Percentiles rank a stretch among this genome's conserved stretches.
These are phyloP conservation scores for Ceratocystis alfenasii DNA, from an alignment of 2,329 filamentous ascomycete species.

Conservation along the genomic window DNA sequence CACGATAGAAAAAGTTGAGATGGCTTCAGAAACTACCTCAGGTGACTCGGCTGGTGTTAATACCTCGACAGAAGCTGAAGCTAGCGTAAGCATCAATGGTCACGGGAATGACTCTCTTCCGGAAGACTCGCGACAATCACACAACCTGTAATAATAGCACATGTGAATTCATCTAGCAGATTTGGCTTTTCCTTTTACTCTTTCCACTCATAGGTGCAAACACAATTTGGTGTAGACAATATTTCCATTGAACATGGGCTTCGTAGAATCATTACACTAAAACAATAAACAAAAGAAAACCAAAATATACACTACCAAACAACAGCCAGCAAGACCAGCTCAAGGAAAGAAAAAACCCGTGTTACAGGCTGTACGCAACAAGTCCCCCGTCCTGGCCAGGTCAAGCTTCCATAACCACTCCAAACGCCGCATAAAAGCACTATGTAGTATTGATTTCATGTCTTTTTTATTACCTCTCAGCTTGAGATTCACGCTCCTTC, in stretches of 20 bases:
- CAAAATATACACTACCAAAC: conserved; percentile 15
- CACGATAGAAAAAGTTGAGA: not conserved
- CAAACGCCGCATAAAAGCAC: conserved; percentile 17
- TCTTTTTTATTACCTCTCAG: conserved; percentile 16
- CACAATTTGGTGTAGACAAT: conserved; percentile 4
- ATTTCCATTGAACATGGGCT: conserved; percentile 16
- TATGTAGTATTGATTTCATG: conserved; percentile 18
- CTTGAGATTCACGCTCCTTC: not conserved
- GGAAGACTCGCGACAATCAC: not conserved
- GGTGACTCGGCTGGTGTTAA: not conserved
- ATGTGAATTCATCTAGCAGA: not conserved
- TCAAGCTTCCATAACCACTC: conserved; percentile 14
- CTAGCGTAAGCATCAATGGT: not conserved
- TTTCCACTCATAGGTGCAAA: not conserved
- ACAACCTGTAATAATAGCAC: not conserved
- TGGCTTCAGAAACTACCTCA: not conserved
- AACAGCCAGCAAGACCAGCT: not conserved
- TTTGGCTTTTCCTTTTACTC: no score
- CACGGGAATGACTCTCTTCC: no score
- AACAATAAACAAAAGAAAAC: conserved; percentile 12
- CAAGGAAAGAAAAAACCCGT: not conserved
- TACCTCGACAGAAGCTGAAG: not conserved
- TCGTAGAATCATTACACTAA: conserved; percentile 19
- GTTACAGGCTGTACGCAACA: not conserved
- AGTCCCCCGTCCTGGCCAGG: conserved; percentile 9